These are phyloP conservation scores for Marsdenia floribunda DNA, from an alignment of 257 asterid species.

Conservation along the genomic window DNA sequence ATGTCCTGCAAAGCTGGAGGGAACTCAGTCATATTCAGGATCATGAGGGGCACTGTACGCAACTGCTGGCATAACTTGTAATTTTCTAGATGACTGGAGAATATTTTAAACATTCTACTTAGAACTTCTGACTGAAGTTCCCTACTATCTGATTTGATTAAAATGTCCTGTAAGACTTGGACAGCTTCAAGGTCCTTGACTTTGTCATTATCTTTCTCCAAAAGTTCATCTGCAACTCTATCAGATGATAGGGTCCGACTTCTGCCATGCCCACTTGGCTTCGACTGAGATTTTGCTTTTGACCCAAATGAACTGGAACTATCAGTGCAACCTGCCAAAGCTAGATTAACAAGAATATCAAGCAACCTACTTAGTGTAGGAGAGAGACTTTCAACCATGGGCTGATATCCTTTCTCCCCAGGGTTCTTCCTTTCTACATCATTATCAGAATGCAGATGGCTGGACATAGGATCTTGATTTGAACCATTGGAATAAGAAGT, in stretches of 20 bases:
- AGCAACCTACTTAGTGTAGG: constrained; percentile 88
- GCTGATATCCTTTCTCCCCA: constrained; percentile 35
- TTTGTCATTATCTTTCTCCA: constrained; percentile 86
- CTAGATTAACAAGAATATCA: constrained; percentile 74
- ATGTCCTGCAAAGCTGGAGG: constrained; percentile 82
- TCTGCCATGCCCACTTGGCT: constrained; percentile 58
- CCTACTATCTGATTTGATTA: constrained; percentile 82
- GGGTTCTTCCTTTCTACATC: constrained; percentile 29
- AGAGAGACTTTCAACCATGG: constrained; percentile 51
- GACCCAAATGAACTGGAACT: constrained; percentile 32
- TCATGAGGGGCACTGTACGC: constrained; percentile 92
- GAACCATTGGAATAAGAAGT: constrained; percentile 33
- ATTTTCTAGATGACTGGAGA: constrained; percentile 92
- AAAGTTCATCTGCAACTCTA: constrained; percentile 55
- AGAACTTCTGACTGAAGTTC: constrained; percentile 92
- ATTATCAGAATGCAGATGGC: constrained; percentile 30
- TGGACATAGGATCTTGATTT: constrained; percentile 41
- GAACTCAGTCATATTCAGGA: constrained; percentile 93
- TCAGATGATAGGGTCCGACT: constrained; percentile 75
- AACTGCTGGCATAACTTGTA: constrained; percentile 90
- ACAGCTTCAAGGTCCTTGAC: constrained; percentile 97
- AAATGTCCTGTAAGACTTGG: constrained; percentile 90
- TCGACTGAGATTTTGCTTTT: constrained; percentile 53
- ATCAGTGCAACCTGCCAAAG: constrained; percentile 74
- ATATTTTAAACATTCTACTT: constrained; percentile 85